Base-by-base conservation (phyloP, 768 basidiomycete genomes). In the Boletus rufocinnamomeus region DNA sequence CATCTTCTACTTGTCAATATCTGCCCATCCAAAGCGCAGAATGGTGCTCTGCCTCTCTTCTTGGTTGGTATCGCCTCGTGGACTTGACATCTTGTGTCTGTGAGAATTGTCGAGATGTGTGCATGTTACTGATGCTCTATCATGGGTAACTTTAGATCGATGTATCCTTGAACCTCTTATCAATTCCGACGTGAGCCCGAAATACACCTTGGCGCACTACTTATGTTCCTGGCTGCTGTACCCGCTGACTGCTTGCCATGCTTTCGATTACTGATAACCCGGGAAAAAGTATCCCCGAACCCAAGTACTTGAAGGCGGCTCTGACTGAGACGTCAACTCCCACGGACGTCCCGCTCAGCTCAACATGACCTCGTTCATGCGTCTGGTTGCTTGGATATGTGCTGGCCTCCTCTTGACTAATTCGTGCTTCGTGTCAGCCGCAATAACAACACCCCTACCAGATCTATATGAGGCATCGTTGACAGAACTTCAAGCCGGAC, bases 391-490 rank as follows among this genome's bases (percentile, higher is more conserved):
- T 51, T 52, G 63, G 45, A 47, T 61, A 32, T 54, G 16, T 47
- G 19, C 50, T 34, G 32, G 55, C 35, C 37, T 64, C 43, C 32
- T 61, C 27, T 43, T 52, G 30, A 38, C 48, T 8, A 55, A 57
- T 17, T 52, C 58, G 10, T 34, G 23, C 45, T 32, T 65, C 11
- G 57, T 57, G 19, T 60, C 46, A 1, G 67, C 67, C 4, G 32
- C 59, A 6, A 51, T 50, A 41, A 38, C 58, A 19, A 69, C 59
- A 0, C 53, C 62, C 21, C 59, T 77, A 21, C 78, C 79, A 2
- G 77, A 79, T 54, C 60, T 80, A 4, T 77, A 78, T 52, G 76
- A 80, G 49, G 78, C 79, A 1, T 70, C 73, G 1, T 59, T 80
- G 48, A 58, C 57, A 4, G 77, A 79, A 48, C 67, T 79, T 7